These are phyloP conservation scores for Pseudocercospora macadamiae DNA, from an alignment of 2,329 filamentous ascomycete species.

Conservation along the genomic window DNA sequence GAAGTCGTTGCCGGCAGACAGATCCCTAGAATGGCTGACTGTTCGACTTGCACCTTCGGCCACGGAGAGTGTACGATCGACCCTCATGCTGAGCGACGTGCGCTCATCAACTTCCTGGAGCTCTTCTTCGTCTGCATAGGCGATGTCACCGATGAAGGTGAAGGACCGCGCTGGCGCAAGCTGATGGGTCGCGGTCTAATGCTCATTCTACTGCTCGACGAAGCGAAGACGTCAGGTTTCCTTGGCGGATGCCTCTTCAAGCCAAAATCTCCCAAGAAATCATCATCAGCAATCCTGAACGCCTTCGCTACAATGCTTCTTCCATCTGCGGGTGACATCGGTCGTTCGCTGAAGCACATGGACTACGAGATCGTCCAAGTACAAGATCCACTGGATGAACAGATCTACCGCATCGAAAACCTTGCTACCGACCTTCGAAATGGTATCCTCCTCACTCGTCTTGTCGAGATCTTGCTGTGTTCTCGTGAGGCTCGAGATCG, in stretches of 20 bases:
- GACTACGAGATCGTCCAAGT: constrained; percentile 58
- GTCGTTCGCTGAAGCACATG: constrained; percentile 58
- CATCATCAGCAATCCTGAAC: constrained; percentile 57
- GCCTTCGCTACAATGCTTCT: constrained; percentile 57
- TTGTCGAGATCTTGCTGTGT: constrained; percentile 60
- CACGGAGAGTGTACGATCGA: constrained; percentile 27
- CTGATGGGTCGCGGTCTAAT: constrained; percentile 62
- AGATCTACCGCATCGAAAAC: constrained; percentile 60
- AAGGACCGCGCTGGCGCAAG: constrained; percentile 50
- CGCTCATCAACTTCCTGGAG: constrained; percentile 52
- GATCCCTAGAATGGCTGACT: constrained; percentile 16
- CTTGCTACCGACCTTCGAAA: constrained; percentile 65
- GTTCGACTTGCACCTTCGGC: neutral
- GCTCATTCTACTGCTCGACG: constrained; percentile 63
- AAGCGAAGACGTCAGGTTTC: constrained; percentile 47
- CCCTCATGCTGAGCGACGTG: constrained; percentile 25
- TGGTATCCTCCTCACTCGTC: constrained; percentile 61
- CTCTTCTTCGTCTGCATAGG: constrained; percentile 62
- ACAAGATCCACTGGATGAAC: constrained; percentile 63
- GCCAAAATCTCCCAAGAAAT: constrained; percentile 56
- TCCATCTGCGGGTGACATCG: constrained; percentile 62
- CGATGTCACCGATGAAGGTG: constrained; percentile 44
- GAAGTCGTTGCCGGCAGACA: constrained; percentile 62
- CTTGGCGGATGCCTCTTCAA: constrained; percentile 55
- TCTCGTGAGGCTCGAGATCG: neutral